phyloP scores from a whole-genome alignment of 1,284 basidiomycete species.

The Cryptococcus amylolentus region DNA sequence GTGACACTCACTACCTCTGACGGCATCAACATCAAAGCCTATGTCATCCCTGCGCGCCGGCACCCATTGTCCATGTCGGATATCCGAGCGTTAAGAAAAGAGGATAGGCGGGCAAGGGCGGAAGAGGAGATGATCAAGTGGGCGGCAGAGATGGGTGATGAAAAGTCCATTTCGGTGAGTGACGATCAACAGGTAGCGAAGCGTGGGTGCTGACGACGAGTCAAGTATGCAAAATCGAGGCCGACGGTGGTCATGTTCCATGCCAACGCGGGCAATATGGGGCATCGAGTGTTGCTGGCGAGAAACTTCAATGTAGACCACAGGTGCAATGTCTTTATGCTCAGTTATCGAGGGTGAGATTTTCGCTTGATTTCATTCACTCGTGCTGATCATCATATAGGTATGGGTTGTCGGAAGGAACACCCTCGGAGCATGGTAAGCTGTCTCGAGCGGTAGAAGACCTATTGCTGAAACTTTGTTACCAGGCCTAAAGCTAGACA shows the following conservation, averaged over 20 bases:
- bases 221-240: constrained; percentile 62
- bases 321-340: constrained; percentile 55
- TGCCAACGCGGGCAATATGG: constrained; percentile 66
- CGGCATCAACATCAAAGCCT: constrained; percentile 59
- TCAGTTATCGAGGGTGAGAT: constrained; percentile 44
- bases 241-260: constrained; percentile 89
- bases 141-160: constrained; percentile 31
- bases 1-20: constrained; percentile 65
- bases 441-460: constrained; percentile 3
- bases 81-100: constrained; percentile 18
- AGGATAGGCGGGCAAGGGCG: constrained; percentile 23
- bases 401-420: constrained; percentile 78
- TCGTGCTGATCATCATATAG: constrained; percentile 32
- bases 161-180: constrained; percentile 31
- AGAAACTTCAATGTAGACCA: constrained; percentile 77
- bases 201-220: background rate
- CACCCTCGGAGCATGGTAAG: constrained; percentile 73
- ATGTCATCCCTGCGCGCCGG: constrained; percentile 55
- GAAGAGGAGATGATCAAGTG: constrained; percentile 25
- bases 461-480: constrained; percentile 7
- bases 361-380: background rate
- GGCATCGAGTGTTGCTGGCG: constrained; percentile 84
- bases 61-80: constrained; percentile 22
- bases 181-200: too few species aligned
- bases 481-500: constrained; percentile 71